phyloP scores from a whole-genome alignment of 371 early-diverging fungal genomes.

The Syncephalastrum racemosum region DNA sequence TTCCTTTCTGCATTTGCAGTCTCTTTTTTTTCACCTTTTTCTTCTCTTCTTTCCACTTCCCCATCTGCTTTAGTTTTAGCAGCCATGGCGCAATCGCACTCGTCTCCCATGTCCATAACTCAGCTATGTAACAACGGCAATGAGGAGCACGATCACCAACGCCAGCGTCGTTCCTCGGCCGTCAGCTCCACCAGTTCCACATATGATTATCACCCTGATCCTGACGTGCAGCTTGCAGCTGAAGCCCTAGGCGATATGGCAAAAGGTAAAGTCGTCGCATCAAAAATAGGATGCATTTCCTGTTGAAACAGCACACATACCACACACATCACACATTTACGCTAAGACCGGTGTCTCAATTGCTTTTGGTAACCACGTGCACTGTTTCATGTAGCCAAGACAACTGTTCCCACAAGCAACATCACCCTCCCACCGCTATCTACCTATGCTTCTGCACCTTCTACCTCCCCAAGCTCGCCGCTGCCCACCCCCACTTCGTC shows the following conservation, averaged over 20 bases:
- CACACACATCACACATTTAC: background rate
- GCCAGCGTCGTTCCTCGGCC: slow-evolving; percentile 4
- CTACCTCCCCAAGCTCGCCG: slow-evolving; percentile 28
- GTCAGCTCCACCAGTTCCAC: background rate
- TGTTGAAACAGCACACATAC: too few relatives aligned
- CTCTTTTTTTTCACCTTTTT: too few relatives aligned
- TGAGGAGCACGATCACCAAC: slow-evolving; percentile 4
- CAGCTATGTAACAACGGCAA: slow-evolving; percentile 26
- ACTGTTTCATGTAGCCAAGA: too few relatives aligned
- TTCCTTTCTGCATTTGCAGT: too few relatives aligned
- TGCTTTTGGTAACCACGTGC: too few relatives aligned
- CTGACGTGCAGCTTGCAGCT: slow-evolving; percentile 62
- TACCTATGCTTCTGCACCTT: slow-evolving; percentile 25
- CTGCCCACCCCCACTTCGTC: slow-evolving; percentile 27
- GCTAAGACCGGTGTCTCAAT: background rate
- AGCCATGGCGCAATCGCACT: slow-evolving; percentile 21
- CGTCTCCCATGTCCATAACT: slow-evolving; percentile 32
- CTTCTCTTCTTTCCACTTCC: slow-evolving; percentile 10
- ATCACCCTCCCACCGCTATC: slow-evolving; percentile 20
- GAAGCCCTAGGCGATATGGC: slow-evolving; percentile 62
- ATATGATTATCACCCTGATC: slow-evolving; percentile 27
- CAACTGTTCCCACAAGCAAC: slow-evolving; percentile 1
- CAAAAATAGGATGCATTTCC: background rate
- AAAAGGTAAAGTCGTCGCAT: slow-evolving; percentile 22
- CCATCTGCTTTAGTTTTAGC: background rate